Conservation (phyloP, 495 filamentous ascomycete genomes). For the Hypoxylon fuscum region DNA sequence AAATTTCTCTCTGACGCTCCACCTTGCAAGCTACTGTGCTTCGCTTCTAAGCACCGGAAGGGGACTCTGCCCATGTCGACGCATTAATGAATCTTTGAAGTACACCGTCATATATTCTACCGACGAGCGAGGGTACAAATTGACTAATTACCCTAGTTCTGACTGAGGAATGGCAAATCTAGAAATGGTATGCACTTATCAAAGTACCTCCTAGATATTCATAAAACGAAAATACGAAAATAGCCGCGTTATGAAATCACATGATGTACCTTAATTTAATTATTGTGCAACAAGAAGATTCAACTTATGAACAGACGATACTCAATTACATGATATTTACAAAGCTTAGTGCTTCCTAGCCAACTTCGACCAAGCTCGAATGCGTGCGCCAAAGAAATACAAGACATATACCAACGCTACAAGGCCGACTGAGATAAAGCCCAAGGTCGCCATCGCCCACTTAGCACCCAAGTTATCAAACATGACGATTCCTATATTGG, state of each 20-base stretch:
- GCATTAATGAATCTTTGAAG: slow-evolving; percentile 12
- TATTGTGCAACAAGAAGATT: too few relatives aligned
- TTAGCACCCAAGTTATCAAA: slow-evolving; percentile 47
- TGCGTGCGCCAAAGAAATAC: slow-evolving; percentile 48
- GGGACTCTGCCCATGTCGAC: too few relatives aligned
- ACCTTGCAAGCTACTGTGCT: too few relatives aligned
- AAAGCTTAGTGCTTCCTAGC: slow-evolving; percentile 28
- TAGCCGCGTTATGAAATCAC: too few relatives aligned
- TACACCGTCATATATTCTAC: slow-evolving; percentile 15
- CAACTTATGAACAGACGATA: too few relatives aligned
- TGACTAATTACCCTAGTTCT: slow-evolving; percentile 4
- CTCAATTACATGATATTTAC: slow-evolving; percentile 14
- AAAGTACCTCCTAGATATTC: too few relatives aligned
- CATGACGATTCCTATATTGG: slow-evolving; percentile 47
- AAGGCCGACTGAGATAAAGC: slow-evolving; percentile 48
- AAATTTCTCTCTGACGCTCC: too few relatives aligned
- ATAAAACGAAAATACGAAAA: too few relatives aligned
- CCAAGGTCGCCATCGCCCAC: slow-evolving; percentile 51
- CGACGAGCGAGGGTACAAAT: slow-evolving; percentile 14
- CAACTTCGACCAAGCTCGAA: slow-evolving; percentile 37
- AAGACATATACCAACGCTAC: slow-evolving; percentile 49
- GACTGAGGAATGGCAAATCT: background rate
- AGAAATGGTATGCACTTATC: too few relatives aligned
- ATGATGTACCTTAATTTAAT: too few relatives aligned
- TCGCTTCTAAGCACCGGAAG: too few relatives aligned